Percentiles rank a stretch among this genome's conserved stretches.
Conservation (phyloP, 768 basidiomycete genomes). For the Boletus eberwhitei region DNA sequence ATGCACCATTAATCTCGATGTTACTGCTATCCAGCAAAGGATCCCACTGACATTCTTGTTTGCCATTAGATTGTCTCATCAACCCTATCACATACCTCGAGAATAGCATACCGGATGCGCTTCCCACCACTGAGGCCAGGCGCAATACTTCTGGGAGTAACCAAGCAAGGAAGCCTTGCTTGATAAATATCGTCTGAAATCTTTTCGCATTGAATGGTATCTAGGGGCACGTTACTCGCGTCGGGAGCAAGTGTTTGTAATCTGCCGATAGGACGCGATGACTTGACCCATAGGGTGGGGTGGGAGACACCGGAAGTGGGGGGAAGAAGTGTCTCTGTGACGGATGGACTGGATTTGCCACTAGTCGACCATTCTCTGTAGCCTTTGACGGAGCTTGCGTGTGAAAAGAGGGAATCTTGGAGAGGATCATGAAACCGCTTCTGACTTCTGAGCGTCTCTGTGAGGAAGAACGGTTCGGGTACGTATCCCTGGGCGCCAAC, state of each 20-base stretch:
- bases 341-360: slow-evolving; percentile 52
- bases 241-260: slow-evolving; percentile 36
- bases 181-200: slow-evolving; percentile 67
- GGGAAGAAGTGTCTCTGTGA: slow-evolving; percentile 2
- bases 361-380: slow-evolving; percentile 74
- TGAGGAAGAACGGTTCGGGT: slow-evolving; percentile 84
- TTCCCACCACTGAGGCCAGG: slow-evolving; percentile 60
- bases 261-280: slow-evolving; percentile 63
- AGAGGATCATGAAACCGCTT: slow-evolving; percentile 89
- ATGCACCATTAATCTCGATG: slow-evolving; percentile 72
- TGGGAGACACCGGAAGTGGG: slow-evolving; percentile 20
- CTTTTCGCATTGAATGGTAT: slow-evolving; percentile 40
- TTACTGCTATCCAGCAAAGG: slow-evolving; percentile 88
- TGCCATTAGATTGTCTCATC: not conserved
- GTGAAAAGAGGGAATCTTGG: slow-evolving; percentile 82
- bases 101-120: slow-evolving; percentile 79
- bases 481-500: slow-evolving; percentile 73
- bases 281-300: slow-evolving; percentile 57
- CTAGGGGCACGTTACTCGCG: slow-evolving; percentile 19
- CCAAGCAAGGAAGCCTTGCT: slow-evolving; percentile 67
- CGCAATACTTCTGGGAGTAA: slow-evolving; percentile 70
- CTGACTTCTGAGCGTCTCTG: slow-evolving; percentile 78
- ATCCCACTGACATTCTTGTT: slow-evolving; percentile 58
- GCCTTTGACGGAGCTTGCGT: slow-evolving; percentile 73
- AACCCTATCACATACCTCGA: slow-evolving; percentile 55